Conservation (phyloP, 1,284 basidiomycete species). For the Austroboletus niveus region DNA sequence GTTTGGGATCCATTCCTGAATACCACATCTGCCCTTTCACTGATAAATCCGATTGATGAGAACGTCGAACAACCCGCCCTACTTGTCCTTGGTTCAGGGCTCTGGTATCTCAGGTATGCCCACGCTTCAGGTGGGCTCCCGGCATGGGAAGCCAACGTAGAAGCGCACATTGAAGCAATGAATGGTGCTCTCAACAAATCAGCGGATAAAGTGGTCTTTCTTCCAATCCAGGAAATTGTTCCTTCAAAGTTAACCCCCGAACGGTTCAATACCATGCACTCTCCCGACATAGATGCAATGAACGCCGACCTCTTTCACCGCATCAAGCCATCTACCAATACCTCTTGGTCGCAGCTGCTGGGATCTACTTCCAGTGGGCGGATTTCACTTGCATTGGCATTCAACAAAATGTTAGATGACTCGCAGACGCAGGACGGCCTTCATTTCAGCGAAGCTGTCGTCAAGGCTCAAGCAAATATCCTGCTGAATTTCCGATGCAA, state of each 20-base stretch:
- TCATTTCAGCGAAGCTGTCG: constrained; percentile 69
- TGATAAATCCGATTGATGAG: constrained; percentile 28
- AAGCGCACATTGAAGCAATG: constrained; percentile 56
- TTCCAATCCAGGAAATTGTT: constrained; percentile 73
- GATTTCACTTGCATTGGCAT: constrained; percentile 67
- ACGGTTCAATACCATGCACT: constrained; percentile 65
- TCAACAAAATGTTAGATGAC: constrained; percentile 75
- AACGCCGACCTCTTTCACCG: constrained; percentile 79
- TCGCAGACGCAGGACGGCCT: constrained; percentile 80
- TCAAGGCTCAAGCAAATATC: constrained; percentile 73
- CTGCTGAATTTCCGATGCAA: constrained; percentile 84
- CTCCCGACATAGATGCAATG: constrained; percentile 83
- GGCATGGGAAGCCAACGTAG: constrained; percentile 74
- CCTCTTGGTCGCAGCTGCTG: constrained; percentile 32
- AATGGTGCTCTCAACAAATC: constrained; percentile 37
- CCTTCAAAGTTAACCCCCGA: constrained; percentile 59
- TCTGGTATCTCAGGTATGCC: constrained; percentile 84
- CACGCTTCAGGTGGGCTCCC: constrained; percentile 67
- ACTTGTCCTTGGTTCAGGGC: constrained; percentile 78
- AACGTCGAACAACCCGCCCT: constrained; percentile 47
- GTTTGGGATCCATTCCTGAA: constrained; percentile 85
- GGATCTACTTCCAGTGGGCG: constrained; percentile 33
- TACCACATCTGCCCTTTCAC: constrained; percentile 48
- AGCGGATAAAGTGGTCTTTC: constrained; percentile 70
- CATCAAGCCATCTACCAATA: constrained; percentile 43